Conservation (phyloP, 139 green algal species). For the Coccomyxa sp. region DNA sequence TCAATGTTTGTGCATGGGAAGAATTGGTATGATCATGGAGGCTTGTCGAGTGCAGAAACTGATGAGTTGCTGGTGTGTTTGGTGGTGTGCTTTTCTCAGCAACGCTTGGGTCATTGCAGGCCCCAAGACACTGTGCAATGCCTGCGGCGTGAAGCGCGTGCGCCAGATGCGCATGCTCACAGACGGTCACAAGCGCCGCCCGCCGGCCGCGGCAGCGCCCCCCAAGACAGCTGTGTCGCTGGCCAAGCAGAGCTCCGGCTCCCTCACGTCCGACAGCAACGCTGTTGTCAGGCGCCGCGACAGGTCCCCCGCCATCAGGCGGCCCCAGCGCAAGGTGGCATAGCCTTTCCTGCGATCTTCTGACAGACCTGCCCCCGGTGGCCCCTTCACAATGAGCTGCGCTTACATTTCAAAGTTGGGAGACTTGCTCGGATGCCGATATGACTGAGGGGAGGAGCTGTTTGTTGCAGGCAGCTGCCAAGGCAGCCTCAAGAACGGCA, state of each 20-base stretch:
- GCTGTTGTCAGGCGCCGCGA: not conserved
- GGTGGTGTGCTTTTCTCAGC: too few species aligned
- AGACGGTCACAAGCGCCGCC: slow-evolving; percentile 4
- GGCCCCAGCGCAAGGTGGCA: slow-evolving; percentile 1
- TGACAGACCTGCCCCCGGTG: not conserved
- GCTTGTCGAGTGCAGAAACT: too few species aligned
- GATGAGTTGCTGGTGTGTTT: not conserved
- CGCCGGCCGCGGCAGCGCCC: not conserved
- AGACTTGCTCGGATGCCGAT: too few species aligned
- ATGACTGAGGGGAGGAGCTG: too few species aligned
- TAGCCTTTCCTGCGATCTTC: not conserved
- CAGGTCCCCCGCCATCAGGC: not conserved
- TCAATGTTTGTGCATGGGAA: too few species aligned
- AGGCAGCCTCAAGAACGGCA: slow-evolving; percentile 28
- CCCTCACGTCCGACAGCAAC: not conserved
- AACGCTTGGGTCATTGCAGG: slow-evolving; percentile 13
- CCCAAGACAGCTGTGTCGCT: not conserved
- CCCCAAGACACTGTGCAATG: slow-evolving; percentile 60
- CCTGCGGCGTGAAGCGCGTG: slow-evolving; percentile 43
- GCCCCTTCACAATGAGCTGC: too few species aligned
- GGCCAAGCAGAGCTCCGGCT: slow-evolving; percentile 2
- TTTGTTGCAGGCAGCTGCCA: slow-evolving; percentile 23
- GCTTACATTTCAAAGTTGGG: too few species aligned
- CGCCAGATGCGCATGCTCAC: slow-evolving; percentile 5
- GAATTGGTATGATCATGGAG: too few species aligned